Percentiles rank a stretch among this genome's conserved stretches.
Evolutionary conservation across 129 eudicot genomes (phyloP).

Genomic region (carrot (Daucus carota)): DNA sequence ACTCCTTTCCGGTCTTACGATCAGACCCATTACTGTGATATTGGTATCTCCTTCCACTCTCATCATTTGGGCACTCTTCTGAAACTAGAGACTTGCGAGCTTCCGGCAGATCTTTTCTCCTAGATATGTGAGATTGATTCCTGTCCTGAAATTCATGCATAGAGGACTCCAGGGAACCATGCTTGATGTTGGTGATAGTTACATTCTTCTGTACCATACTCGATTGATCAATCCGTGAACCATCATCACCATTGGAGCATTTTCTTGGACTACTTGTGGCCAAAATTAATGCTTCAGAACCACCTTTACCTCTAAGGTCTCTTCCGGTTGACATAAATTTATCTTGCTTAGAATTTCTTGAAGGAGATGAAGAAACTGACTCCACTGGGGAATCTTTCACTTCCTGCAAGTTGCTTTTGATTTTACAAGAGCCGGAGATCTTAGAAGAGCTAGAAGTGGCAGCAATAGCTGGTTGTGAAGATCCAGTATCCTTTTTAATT

Average conservation of each 20-base stretch:
- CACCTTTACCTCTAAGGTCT: slow-evolving; percentile 19
- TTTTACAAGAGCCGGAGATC: slow-evolving; percentile 80
- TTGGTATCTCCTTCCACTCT: slow-evolving; percentile 24
- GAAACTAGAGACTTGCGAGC: slow-evolving; percentile 19
- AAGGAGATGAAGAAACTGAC: slow-evolving; percentile 93
- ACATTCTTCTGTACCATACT: slow-evolving; percentile 31
- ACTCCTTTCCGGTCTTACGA: slow-evolving; percentile 46
- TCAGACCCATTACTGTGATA: slow-evolving; percentile 28
- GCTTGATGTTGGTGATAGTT: slow-evolving; percentile 14
- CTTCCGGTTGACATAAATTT: slow-evolving; percentile 32
- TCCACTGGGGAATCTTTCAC: slow-evolving; percentile 78
- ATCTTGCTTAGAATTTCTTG: slow-evolving; percentile 42
- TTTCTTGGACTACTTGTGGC: slow-evolving; percentile 30
- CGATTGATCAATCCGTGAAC: slow-evolving; percentile 29
- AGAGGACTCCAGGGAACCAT: slow-evolving; percentile 19
- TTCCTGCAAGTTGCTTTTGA: slow-evolving; percentile 40
- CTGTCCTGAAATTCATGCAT: slow-evolving; percentile 27
- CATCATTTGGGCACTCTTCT: slow-evolving; percentile 24
- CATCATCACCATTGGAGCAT: slow-evolving; percentile 29
- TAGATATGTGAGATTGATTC: slow-evolving; percentile 17
- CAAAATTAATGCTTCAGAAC: slow-evolving; percentile 11
- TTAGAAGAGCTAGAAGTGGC: slow-evolving; percentile 97
- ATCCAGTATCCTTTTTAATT: slow-evolving; percentile 42
- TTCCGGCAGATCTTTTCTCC: slow-evolving; percentile 9
- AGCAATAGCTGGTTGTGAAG: slow-evolving; percentile 40